phyloP scores from a whole-genome alignment of 345 rosid species.

The Trapa bicornis region DNA sequence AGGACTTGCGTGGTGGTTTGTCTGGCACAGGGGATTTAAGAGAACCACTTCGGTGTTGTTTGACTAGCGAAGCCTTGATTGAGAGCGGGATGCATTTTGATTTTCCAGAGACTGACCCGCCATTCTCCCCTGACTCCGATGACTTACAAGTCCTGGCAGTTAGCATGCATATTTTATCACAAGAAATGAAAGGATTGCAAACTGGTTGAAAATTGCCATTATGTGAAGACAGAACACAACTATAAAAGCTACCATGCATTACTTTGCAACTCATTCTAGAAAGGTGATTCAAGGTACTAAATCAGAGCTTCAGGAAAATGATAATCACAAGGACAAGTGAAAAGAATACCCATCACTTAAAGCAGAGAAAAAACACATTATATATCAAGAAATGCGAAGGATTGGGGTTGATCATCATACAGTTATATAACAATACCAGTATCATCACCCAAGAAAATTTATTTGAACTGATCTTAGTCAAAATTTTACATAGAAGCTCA shows the following conservation, averaged over 20 bases:
- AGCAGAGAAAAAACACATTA: background rate
- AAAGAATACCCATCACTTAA: too few relatives aligned
- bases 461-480: background rate
- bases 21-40: slow-evolving; percentile 61
- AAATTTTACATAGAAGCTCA: background rate
- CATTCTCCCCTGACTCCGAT: slow-evolving; percentile 33
- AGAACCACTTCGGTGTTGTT: slow-evolving; percentile 44
- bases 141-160: slow-evolving; percentile 42
- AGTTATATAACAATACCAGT: background rate
- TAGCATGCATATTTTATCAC: background rate
- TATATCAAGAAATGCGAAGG: background rate
- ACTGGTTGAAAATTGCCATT: background rate
- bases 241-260: too few relatives aligned
- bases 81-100: slow-evolving; percentile 51
- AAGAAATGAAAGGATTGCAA: background rate
- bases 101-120: slow-evolving; percentile 32
- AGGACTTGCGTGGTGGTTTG: slow-evolving; percentile 45
- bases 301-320: too few relatives aligned
- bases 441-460: background rate
- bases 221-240: background rate
- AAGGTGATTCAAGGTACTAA: too few relatives aligned
- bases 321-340: too few relatives aligned
- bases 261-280: too few relatives aligned
- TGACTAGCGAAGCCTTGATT: slow-evolving; percentile 50
- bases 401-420: background rate